Conservation (phyloP, 306 rosid genomes). For the Quercus bicolor region DNA sequence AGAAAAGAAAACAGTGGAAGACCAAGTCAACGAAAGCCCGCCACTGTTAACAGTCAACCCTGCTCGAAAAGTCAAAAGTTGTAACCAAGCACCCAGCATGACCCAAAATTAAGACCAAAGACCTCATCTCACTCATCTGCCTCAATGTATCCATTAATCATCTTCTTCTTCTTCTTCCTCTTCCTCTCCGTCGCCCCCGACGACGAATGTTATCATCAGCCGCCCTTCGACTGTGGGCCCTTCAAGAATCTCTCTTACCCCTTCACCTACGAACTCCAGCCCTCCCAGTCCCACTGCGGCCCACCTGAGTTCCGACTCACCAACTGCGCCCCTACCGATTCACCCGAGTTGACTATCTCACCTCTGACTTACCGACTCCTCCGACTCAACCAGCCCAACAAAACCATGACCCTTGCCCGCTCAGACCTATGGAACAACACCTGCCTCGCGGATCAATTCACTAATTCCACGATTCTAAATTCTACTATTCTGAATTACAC, state of each 20-base stretch:
- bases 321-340: constrained; percentile 19
- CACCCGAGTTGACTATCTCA: constrained; percentile 31
- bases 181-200: constrained; percentile 7
- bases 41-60: too few relatives aligned
- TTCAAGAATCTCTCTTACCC: constrained; percentile 43
- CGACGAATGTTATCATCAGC: constrained; percentile 26
- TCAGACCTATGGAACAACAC: constrained; percentile 46
- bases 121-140: too few relatives aligned
- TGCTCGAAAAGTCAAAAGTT: too few relatives aligned
- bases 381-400: constrained; percentile 15
- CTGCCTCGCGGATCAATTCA: not conserved
- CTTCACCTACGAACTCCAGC: constrained; percentile 38
- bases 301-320: constrained; percentile 26
- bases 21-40: too few relatives aligned
- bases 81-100: too few relatives aligned
- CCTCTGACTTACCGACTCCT: constrained; percentile 39
- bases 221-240: constrained; percentile 46
- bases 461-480: constrained; percentile 35
- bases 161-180: not conserved
- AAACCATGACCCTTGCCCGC: constrained; percentile 36
- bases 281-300: constrained; percentile 6
- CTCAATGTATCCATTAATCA: too few relatives aligned
- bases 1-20: too few relatives aligned
- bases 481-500: constrained; percentile 13
- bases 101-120: too few relatives aligned